Evolutionary conservation across 257 asterid species (phyloP), one percentile per base, ranked within the genome.

Genomic region (Euphrasia confusa): DNA sequence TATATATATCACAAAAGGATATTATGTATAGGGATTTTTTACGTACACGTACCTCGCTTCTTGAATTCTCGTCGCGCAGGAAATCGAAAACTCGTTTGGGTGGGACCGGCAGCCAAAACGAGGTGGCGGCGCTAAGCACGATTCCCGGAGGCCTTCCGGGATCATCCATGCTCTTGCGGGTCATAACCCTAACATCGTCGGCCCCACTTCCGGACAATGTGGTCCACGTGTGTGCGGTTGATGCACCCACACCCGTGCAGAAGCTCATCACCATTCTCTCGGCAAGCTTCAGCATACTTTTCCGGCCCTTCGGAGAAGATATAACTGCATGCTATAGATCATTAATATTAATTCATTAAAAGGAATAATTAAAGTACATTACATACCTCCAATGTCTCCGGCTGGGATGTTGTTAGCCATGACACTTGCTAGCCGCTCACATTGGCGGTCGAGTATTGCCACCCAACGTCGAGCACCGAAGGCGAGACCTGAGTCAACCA

Each of bases 121-220:
- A 82, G 33, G 88, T 82, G 3, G 88, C 85, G 12, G 88, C 85
- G 52, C 85, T 82, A 4, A 82, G 80, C 8, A 82, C 83, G 40
- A 79, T 79, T 18, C 88, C 88, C 10, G 83, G 81, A 12, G 88
- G 88, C 63, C 83, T 74, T 12, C 88, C 88, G 7, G 85, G 88
- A 66, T 79, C 88, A 58, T 82, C 85, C 50, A 74, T 57, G 61
- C 85, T 82, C 71, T 77, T 82, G 17, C 83, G 18, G 10, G 85
- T 82, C 88, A 82, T 82, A 7, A 82, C 83, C 37, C 88, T 44
- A 5, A 82, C 83, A 56, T 82, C 85, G 57, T 82, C 85, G 4
- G 72, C 76, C 1, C 83, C 88, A 50, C 78, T 82, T 7, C 83
- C 83, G 0, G 85, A 77, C 45, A 82, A 28, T 1, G 83, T 75